These are phyloP conservation scores for Conoideocrella luteorostrata DNA, from an alignment of 2,329 filamentous ascomycete genomes.

Conservation along the genomic window DNA sequence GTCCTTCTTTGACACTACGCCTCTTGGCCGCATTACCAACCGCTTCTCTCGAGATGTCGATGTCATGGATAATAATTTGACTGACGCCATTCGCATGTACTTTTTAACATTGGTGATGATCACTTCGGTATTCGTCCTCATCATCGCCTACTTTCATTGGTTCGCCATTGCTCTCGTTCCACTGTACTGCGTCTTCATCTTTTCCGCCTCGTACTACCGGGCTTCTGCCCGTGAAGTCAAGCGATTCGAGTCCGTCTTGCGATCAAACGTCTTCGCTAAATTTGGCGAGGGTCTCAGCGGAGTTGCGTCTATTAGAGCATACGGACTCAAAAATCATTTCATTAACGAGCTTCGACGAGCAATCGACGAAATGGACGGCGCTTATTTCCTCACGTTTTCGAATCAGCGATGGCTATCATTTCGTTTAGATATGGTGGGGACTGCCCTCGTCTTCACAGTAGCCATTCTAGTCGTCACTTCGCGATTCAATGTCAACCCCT, in stretches of 20 bases:
- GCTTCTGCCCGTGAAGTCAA: conserved; percentile 91
- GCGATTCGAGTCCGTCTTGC: conserved; percentile 82
- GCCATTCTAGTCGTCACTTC: conserved; percentile 90
- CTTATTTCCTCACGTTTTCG: conserved; percentile 91
- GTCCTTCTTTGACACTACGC: conserved; percentile 97
- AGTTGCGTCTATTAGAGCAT: conserved; percentile 80
- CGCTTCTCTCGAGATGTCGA: conserved; percentile 94
- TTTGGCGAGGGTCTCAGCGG: conserved; percentile 86
- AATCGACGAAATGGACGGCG: conserved; percentile 87
- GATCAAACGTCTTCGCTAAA: conserved; percentile 82
- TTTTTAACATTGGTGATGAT: conserved; percentile 80
- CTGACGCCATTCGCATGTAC: conserved; percentile 89
- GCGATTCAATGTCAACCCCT: conserved; percentile 77
- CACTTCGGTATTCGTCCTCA: conserved; percentile 75
- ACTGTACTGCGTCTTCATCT: conserved; percentile 69
- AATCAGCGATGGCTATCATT: conserved; percentile 92
- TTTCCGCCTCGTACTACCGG: conserved; percentile 82
- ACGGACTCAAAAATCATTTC: conserved; percentile 75
- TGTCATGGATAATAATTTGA: conserved; percentile 90
- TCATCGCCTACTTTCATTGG: conserved; percentile 93
- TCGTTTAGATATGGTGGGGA: conserved; percentile 78
- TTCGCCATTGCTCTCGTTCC: conserved; percentile 60
- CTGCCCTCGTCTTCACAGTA: conserved; percentile 76
- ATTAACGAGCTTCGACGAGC: conserved; percentile 59
- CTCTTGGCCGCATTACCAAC: conserved; percentile 90